Evolutionary conservation across 441 rosid species (phyloP).

Genomic region (Bocquillonia castaneifolia): DNA sequence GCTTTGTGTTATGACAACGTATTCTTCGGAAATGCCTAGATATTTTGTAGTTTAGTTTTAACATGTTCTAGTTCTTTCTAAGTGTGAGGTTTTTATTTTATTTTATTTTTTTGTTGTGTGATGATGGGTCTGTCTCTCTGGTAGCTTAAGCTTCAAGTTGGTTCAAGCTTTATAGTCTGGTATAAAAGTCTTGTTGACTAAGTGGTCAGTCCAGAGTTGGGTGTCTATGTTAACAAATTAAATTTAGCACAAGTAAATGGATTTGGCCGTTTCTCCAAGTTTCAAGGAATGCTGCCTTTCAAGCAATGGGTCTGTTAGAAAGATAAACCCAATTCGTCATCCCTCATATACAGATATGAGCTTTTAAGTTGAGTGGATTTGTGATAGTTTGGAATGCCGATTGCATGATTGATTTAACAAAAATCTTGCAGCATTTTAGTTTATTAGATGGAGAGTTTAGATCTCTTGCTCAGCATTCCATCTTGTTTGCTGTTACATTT

Average conservation of each 20-base stretch:
- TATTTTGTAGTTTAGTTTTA: background rate
- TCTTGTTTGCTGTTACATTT: background rate
- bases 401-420: background rate
- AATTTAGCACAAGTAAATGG: background rate
- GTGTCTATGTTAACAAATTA: background rate
- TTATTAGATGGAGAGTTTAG: background rate
- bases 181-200: background rate
- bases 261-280: background rate
- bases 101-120: background rate
- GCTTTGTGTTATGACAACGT: background rate
- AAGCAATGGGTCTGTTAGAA: background rate
- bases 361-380: background rate
- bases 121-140: background rate
- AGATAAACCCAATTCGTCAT: background rate
- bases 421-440: background rate
- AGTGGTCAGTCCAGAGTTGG: background rate
- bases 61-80: background rate
- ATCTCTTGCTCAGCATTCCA: background rate
- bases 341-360: background rate
- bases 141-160: background rate
- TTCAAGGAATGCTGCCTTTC: background rate
- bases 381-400: background rate
- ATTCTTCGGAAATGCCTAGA: background rate
- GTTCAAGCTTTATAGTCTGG: background rate
- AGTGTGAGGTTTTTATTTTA: background rate